phyloP scores from a whole-genome alignment of 1,284 basidiomycete genomes.

The Irpex rosettiformis region DNA sequence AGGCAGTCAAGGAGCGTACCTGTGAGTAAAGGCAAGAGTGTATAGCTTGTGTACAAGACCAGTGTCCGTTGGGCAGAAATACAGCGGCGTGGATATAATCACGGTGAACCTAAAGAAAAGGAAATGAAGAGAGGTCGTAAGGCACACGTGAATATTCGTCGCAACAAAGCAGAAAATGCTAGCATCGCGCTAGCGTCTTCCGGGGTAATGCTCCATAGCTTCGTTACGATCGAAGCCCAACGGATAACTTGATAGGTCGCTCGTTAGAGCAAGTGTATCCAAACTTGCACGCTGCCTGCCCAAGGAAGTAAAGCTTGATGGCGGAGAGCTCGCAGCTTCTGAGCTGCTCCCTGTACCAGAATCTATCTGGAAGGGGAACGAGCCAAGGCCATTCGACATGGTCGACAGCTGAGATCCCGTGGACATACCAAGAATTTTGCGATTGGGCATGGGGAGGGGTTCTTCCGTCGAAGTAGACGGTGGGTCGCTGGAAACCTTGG shows the following conservation, averaged over 20 bases:
- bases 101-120: not conserved
- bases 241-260: conserved; percentile 75
- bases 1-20: not conserved
- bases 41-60: not conserved
- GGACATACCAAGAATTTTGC: conserved; percentile 61
- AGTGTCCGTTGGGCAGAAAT: conserved; percentile 3
- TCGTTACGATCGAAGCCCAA: conserved; percentile 50
- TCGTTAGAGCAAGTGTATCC: conserved; percentile 77
- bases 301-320: conserved; percentile 18
- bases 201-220: conserved; percentile 18
- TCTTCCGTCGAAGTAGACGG: conserved; percentile 4
- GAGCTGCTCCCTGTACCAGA: conserved; percentile 26
- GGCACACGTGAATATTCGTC: not conserved
- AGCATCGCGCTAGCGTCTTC: conserved; percentile 1
- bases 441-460: conserved; percentile 32
- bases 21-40: not conserved
- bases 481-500: conserved; percentile 12
- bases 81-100: not conserved
- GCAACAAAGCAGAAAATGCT: not conserved
- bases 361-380: conserved; percentile 82
- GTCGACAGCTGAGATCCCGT: conserved; percentile 70
- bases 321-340: conserved; percentile 19
- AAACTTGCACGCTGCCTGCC: conserved; percentile 68
- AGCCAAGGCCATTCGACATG: conserved; percentile 68
- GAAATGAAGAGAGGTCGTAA: not conserved